A percentile compares a stretch with the other conserved stretches of the same genome.
Conservation (phyloP, 2,329 filamentous ascomycete genomes). For the Exophiala sideris region DNA sequence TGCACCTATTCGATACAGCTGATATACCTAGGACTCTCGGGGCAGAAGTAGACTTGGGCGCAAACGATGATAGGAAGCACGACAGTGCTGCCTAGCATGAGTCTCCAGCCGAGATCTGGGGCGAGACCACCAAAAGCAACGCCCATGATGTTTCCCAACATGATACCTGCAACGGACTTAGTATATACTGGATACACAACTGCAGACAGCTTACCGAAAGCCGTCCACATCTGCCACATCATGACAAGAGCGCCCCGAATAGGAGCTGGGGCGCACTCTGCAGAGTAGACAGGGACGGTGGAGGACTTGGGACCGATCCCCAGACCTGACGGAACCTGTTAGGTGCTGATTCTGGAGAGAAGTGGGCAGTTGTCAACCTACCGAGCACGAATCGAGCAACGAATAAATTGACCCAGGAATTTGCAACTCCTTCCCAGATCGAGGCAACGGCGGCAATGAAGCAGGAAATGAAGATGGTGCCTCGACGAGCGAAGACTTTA, state of each 20-base stretch:
- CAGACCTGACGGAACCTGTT: constrained; percentile 29
- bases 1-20: constrained; percentile 16
- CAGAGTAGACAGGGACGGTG: constrained; percentile 48
- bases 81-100: constrained; percentile 67
- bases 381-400: constrained; percentile 41
- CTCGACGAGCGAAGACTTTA: constrained; percentile 43
- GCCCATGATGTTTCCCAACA: constrained; percentile 49
- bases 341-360: not conserved
- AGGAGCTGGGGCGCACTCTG: constrained; percentile 47
- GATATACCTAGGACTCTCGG: constrained; percentile 48
- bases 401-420: constrained; percentile 42
- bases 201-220: constrained; percentile 33
- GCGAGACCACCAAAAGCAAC: constrained; percentile 44
- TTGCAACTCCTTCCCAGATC: constrained; percentile 42
- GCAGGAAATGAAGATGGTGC: constrained; percentile 43
- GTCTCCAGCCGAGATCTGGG: constrained; percentile 59
- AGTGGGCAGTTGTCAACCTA: not conserved
- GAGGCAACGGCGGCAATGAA: constrained; percentile 42
- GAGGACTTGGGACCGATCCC: constrained; percentile 44
- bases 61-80: constrained; percentile 59
- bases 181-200: not conserved
- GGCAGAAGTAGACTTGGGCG: constrained; percentile 63
- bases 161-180: constrained; percentile 30
- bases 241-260: constrained; percentile 52
- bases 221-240: constrained; percentile 53